Percentiles rank a stretch among this genome's conserved stretches.
Evolutionary conservation across 345 rosid species (phyloP).

Genomic region (Euphorbia peplus): DNA sequence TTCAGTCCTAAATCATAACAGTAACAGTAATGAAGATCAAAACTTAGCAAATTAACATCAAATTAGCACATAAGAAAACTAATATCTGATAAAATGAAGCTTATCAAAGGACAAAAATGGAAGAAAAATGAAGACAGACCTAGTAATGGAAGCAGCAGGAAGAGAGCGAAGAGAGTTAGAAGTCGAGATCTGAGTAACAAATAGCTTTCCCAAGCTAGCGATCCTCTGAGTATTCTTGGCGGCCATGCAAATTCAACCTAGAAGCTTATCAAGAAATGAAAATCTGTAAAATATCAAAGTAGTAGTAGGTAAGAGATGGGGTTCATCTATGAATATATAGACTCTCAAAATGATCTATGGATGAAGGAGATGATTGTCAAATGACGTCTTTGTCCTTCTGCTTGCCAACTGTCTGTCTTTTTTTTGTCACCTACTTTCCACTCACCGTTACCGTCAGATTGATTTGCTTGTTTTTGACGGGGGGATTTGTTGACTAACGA

Average conservation of each 20-base stretch:
- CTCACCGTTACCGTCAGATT: not conserved
- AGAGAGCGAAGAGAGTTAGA: conserved; percentile 21
- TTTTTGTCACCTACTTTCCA: not conserved
- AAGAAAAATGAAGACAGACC: not conserved
- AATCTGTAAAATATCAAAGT: no score
- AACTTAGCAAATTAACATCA: no score
- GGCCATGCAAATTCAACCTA: conserved; percentile 45
- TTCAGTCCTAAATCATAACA: no score
- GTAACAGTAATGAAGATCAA: no score
- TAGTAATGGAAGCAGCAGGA: conserved; percentile 14
- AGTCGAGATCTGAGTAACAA: conserved; percentile 26
- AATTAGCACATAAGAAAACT: not conserved
- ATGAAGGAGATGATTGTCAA: not conserved
- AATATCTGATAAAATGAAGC: not conserved
- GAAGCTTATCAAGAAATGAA: not conserved
- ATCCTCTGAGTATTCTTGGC: conserved; percentile 46
- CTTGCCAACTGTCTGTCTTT: no score
- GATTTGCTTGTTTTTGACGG: not conserved
- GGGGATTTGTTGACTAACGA: not conserved
- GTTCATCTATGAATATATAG: not conserved
- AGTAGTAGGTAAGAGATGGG: not conserved
- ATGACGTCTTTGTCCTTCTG: not conserved
- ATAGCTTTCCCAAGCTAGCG: conserved; percentile 47
- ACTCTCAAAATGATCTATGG: not conserved
- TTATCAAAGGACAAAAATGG: not conserved